These are phyloP conservation scores for Astrephomene gubernaculifera DNA, from an alignment of 139 green algal genomes.

Conservation along the genomic window DNA sequence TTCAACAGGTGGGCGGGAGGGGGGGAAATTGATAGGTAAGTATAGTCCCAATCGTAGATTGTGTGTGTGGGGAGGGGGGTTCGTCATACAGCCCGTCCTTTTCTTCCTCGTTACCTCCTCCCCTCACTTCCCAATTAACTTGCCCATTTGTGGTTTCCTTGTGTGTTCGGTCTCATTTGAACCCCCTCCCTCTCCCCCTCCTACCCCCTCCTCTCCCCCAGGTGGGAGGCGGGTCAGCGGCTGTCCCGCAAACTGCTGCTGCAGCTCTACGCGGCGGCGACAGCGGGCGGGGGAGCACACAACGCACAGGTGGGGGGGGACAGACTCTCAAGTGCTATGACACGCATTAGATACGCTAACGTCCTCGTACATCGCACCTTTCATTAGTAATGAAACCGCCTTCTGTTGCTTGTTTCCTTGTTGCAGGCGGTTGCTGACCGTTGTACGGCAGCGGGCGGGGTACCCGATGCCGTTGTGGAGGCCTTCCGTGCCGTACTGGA, in stretches of 20 bases:
- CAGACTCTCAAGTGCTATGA: no score
- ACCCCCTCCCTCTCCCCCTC: background rate
- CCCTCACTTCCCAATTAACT: no score
- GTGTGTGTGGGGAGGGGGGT: background rate
- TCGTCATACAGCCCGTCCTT: no score
- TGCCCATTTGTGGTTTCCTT: background rate
- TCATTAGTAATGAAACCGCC: no score
- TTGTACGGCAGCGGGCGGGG: slow-evolving; percentile 67
- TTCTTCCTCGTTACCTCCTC: no score
- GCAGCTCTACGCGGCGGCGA: slow-evolving; percentile 75
- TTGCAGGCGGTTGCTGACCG: slow-evolving; percentile 52
- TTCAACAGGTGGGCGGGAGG: slow-evolving; percentile 57
- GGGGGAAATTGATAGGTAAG: no score
- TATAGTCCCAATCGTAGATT: no score
- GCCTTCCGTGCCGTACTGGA: slow-evolving; percentile 75
- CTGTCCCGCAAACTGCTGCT: slow-evolving; percentile 84
- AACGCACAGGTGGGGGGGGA: slow-evolving; percentile 24
- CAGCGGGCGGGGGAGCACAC: slow-evolving; percentile 20
- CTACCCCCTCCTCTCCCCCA: background rate
- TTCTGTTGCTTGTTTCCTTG: no score
- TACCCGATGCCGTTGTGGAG: slow-evolving; percentile 68
- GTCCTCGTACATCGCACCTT: no score
- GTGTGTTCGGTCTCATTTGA: background rate
- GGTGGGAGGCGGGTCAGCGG: slow-evolving; percentile 91
- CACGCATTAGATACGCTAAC: no score